Percentiles rank a stretch among this genome's conserved stretches.
phyloP scores from a whole-genome alignment of 1,284 basidiomycete genomes.

The Pseudozyma hubeiensis region DNA sequence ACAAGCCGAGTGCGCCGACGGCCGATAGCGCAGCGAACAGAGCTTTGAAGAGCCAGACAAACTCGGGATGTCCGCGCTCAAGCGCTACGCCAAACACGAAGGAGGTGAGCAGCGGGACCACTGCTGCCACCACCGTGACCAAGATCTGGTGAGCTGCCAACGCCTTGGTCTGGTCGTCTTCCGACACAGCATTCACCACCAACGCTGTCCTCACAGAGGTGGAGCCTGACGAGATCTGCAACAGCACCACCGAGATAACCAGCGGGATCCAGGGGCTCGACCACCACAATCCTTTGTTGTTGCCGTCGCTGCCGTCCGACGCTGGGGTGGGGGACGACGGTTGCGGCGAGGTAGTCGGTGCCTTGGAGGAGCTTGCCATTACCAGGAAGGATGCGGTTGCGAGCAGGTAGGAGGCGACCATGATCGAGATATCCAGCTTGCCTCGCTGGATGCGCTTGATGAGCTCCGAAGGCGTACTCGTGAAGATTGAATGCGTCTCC shows the following conservation, averaged over 20 bases:
- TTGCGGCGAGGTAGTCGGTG: constrained; percentile 20
- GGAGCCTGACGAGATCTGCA: constrained; percentile 55
- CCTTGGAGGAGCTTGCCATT: constrained; percentile 37
- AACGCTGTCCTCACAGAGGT: constrained; percentile 56
- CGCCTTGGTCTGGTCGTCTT: constrained; percentile 54
- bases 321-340: not conserved
- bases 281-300: constrained; percentile 22
- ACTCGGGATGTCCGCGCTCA: constrained; percentile 45
- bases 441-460: constrained; percentile 54
- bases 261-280: constrained; percentile 50
- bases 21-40: constrained; percentile 40
- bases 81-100: constrained; percentile 55
- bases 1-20: constrained; percentile 37
- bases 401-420: constrained; percentile 37
- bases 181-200: constrained; percentile 55
- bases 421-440: constrained; percentile 57
- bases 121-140: constrained; percentile 52
- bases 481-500: constrained; percentile 48
- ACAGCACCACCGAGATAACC: constrained; percentile 44
- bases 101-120: constrained; percentile 55
- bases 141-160: constrained; percentile 60
- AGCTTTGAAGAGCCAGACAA: constrained; percentile 59
- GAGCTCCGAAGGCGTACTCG: constrained; percentile 37
- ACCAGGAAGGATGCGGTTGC: constrained; percentile 37
- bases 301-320: not conserved